Base-by-base conservation (phyloP, 2,329 filamentous ascomycete species). In the Xylaria sp. region DNA sequence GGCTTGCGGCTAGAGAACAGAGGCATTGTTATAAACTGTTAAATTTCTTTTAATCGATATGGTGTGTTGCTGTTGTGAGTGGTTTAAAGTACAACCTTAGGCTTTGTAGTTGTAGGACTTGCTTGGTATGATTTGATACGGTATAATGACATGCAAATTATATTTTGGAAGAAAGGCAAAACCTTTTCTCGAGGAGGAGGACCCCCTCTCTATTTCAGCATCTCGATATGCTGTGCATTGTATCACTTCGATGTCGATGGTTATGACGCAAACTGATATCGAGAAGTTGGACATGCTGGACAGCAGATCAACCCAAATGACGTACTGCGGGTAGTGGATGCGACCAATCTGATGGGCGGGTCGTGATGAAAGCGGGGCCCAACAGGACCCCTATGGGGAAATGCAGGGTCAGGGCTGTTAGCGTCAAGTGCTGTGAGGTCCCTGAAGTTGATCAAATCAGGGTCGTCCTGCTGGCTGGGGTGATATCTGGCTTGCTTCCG, bases 1-100 rank as follows among this genome's bases (percentile, higher is more conserved):
- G 65, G 54, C 48, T 64, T 63, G 51, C 65, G 66, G 62, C 61
- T 67, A 44, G 63, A 66, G 59, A 70, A 71, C 43, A 70, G 56
- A 53, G 68, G 67, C 69, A 70, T 70, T 18, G 52, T 64, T 54
- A 44, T 48, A 39, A 21, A 20, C 6, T 52, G 43, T 44, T 44
- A 39, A 38, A 16, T 39, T 34, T 4, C 18, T 44, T 37, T 20
- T 51, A 40, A 34, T 6, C 9, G 16, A 16, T 29, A 20, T 20
- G 21, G 2, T 22, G 19, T 9, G 19, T 39, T 29, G 34, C 26
- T 16, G 20, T 48, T 26, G 24, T 26, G 11, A 26, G 24, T 26
- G 24, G 24, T 26, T 26, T 6, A 6, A 26, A 26, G 24, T n/a
- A n/a, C n/a, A n/a, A n/a, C n/a, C n/a, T n/a, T n/a, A n/a, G n/a